phyloP scores from a whole-genome alignment of 164 flowering plant genomes.

The Stephania cephalantha region DNA sequence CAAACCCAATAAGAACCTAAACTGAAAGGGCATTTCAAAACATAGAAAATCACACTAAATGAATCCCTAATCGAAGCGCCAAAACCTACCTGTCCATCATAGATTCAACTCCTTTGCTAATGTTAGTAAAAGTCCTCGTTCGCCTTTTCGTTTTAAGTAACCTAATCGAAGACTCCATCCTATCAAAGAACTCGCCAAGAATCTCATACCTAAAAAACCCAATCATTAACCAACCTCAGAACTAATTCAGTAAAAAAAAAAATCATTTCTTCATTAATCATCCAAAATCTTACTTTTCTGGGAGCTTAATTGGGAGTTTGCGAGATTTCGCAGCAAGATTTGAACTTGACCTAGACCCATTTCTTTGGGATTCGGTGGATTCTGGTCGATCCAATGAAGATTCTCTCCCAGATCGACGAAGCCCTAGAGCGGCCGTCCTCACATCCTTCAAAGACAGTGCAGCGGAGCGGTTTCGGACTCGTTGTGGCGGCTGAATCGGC shows the following conservation, averaged over 20 bases:
- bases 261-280: not conserved
- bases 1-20: slow-evolving; percentile 5
- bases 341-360: not conserved
- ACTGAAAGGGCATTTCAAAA: not conserved
- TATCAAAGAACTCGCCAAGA: slow-evolving; percentile 31
- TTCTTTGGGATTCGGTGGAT: not conserved
- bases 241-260: not conserved
- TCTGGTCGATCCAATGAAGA: slow-evolving; percentile 1
- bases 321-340: not conserved
- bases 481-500: slow-evolving; percentile 22
- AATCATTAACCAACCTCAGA: slow-evolving; percentile 1
- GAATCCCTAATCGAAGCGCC: not conserved
- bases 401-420: slow-evolving; percentile 9
- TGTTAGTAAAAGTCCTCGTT: slow-evolving; percentile 42
- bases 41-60: not conserved
- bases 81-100: slow-evolving; percentile 74
- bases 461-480: slow-evolving; percentile 18
- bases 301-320: slow-evolving; percentile 22
- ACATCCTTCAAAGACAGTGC: slow-evolving; percentile 33
- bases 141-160: slow-evolving; percentile 50
- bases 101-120: slow-evolving; percentile 39
- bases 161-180: slow-evolving; percentile 49
- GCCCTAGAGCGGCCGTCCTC: slow-evolving; percentile 23
- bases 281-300: slow-evolving; percentile 25
- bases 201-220: slow-evolving; percentile 33